phyloP scores from a whole-genome alignment of 2,329 filamentous ascomycete species.

The Mycocentrospora acerina region DNA sequence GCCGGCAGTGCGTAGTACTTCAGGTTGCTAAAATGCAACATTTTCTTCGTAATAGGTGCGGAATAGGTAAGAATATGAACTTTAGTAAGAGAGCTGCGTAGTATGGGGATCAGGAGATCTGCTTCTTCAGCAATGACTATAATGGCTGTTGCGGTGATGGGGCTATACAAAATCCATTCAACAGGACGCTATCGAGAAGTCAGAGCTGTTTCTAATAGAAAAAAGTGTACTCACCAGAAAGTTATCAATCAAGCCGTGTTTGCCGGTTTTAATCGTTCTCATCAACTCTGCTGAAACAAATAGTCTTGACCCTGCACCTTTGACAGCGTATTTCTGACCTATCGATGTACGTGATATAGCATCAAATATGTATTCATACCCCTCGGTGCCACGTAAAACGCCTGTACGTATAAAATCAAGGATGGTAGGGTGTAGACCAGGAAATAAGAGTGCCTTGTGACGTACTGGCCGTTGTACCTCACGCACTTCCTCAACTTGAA shows the following conservation, averaged over 20 bases:
- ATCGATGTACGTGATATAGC: slow-evolving; percentile 45
- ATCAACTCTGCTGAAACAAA: slow-evolving; percentile 53
- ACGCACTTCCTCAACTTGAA: slow-evolving; percentile 57
- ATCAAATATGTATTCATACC: slow-evolving; percentile 47
- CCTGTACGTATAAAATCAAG: slow-evolving; percentile 51
- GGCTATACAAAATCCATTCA: slow-evolving; percentile 64
- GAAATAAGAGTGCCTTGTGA: slow-evolving; percentile 46
- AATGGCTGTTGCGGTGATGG: slow-evolving; percentile 49
- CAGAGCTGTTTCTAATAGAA: too few species aligned
- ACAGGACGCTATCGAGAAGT: slow-evolving; percentile 57
- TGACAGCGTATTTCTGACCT: slow-evolving; percentile 37
- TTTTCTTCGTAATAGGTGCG: slow-evolving; percentile 60
- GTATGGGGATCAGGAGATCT: slow-evolving; percentile 53
- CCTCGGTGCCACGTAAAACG: slow-evolving; percentile 39
- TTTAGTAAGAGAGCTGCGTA: slow-evolving; percentile 28
- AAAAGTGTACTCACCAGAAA: slow-evolving; percentile 56
- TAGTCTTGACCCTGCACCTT: slow-evolving; percentile 50
- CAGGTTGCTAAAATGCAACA: slow-evolving; percentile 61
- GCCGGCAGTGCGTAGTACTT: slow-evolving; percentile 55
- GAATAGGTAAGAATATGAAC: slow-evolving; percentile 60
- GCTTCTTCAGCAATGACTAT: slow-evolving; percentile 66
- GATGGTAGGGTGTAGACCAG: slow-evolving; percentile 52
- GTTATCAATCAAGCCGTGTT: slow-evolving; percentile 52
- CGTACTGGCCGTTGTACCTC: slow-evolving; percentile 53
- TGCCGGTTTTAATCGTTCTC: slow-evolving; percentile 44